Base-by-base conservation (phyloP, 495 filamentous ascomycete species). In the Aspergillus bertholletiae region DNA sequence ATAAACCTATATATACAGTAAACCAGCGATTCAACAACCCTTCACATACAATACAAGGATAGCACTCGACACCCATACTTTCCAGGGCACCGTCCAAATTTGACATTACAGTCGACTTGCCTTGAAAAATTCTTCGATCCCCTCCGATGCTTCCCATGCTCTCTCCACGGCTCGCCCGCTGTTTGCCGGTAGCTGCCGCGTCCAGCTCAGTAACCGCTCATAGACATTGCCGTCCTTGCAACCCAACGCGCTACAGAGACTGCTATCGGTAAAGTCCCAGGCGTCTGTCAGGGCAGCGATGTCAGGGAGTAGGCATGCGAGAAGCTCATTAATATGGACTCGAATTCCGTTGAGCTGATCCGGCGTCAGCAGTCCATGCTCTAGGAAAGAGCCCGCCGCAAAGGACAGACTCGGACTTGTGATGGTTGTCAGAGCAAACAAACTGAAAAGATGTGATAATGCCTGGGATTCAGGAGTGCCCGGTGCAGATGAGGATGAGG, bases 261-360 rank as follows among this genome's bases (percentile, higher is more conserved):
- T 58, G 1, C 57, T 57, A 50, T 70, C 64, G 3, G 59, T 62
- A 39, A 68, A 68, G 35, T 58, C 61, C 67, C 67, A 70, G 9
- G 67, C 64, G 58, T 70, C 67, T 3, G 62, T 66, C 53, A 70
- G 37, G 3, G 57, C 67, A 24, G 65, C 27, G 7, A 55, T 54
- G 18, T 70, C 56, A 9, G 57, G 60, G 4, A 54, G 22, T 3
- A 70, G 50, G 12, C 54, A 13, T 9, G 57, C 56, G 1, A 68
- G 40, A 66, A 51, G 21, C 0, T 52, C 47, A 18, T 66, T 64
- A 7, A 46, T 53, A 13, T 57, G 41, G 0, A 62, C 21, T 32
- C 60, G 57, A 0, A 37, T 37, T 3, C 2, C 34, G 13, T n/a
- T 15, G 1, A 37, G 34, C 17, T 37, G 1, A 15, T 3, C 34